These are phyloP conservation scores for Xylariaceae sp. DNA, from an alignment of 2,329 filamentous ascomycete species.

Conservation along the genomic window DNA sequence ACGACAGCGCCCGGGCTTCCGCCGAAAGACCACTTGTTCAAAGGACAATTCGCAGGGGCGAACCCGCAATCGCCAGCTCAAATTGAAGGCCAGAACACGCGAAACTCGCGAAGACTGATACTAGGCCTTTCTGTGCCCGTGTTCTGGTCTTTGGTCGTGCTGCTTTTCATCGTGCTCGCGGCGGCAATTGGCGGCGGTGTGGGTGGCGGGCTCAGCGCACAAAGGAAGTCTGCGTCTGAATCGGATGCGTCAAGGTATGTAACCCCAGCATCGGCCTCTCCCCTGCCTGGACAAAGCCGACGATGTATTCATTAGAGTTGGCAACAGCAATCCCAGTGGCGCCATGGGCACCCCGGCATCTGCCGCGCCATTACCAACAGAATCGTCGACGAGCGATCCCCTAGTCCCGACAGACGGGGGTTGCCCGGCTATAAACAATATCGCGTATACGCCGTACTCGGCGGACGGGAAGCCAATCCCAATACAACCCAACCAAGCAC, in stretches of 20 bases:
- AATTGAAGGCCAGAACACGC: background rate
- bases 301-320: background rate
- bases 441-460: constrained; percentile 25
- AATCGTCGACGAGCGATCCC: constrained; percentile 10
- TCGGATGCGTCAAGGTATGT: constrained; percentile 15
- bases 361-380: constrained; percentile 4
- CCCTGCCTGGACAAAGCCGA: background rate
- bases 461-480: constrained; percentile 26
- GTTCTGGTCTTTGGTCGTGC: constrained; percentile 26
- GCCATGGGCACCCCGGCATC: constrained; percentile 9
- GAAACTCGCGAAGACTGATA: constrained; percentile 7
- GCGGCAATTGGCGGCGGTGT: constrained; percentile 27
- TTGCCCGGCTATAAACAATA: constrained; percentile 23
- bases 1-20: background rate
- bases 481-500: constrained; percentile 9
- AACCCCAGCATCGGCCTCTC: background rate
- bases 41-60: background rate
- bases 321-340: constrained; percentile 1
- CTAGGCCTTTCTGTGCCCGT: constrained; percentile 25
- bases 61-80: background rate
- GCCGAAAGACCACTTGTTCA: background rate
- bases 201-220: constrained; percentile 24
- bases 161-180: constrained; percentile 24
- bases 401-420: constrained; percentile 24
- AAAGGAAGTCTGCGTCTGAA: constrained; percentile 13